Base-by-base conservation (phyloP, 2,329 filamentous ascomycete genomes). In the Fusarium tjaetaba region DNA sequence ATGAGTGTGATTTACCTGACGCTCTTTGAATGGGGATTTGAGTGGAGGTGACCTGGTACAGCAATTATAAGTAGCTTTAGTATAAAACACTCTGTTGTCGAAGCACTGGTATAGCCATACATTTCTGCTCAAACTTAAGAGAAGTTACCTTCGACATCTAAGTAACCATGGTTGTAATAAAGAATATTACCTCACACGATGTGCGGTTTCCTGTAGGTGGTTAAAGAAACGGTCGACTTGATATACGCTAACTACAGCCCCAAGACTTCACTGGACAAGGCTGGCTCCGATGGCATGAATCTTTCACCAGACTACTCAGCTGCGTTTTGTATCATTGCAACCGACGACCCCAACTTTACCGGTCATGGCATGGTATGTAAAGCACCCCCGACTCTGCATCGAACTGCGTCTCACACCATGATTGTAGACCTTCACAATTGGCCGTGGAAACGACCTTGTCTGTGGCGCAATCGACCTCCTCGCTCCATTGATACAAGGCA, bases 241-340 rank as follows among this genome's bases (percentile, higher is more conserved):
- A 5, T 3, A 56, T 22, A 2, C 10, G 3, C 53, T 57, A 6
- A 57, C 52, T 10, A 9, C 4, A 10, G 11, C 1, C 0, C 14
- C 22, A 45, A 39, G 38, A 97, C 95, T 22, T 97, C 95, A 43
- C 90, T 97, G 66, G 94, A 97, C 84, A 96, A 96, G 85, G 97
- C 94, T 18, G 95, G 95, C 79, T 97, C 94, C 11, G 95, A 97
- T 88, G 95, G 94, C 79, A 97, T 97, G 95, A 97, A 97, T 79
- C 93, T 94, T 4, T 94, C 95, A 4, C 93, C 94, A 68, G 94
- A 97, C 84, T 97, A 97, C 84, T 97, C 94, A 4, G 88, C 95
- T 13, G 94, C 95, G 15, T 97, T 97, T 86, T 97, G 94, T 82
- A 95, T 97, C 77, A 85, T 97, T 53, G 86, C 94, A 79, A 97